Evolutionary conservation across 1,284 basidiomycete species (phyloP), one percentile per base, ranked within the genome.

Genomic region (Austropuccinia psidii): DNA sequence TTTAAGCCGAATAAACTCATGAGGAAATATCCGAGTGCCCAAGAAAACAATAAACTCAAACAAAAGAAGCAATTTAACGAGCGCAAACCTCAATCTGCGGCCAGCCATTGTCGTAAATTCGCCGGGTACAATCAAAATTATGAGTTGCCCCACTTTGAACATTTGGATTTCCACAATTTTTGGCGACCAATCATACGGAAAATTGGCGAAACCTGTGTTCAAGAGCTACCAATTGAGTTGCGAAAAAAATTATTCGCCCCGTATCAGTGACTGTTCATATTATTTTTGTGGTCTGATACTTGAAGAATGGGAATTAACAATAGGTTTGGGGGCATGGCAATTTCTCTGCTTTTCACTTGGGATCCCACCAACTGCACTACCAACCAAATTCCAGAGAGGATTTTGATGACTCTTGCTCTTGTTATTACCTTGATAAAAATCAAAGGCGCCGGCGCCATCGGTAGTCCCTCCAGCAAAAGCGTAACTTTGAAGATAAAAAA

Each of bases 281-380:
- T n/a, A 57, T 15, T 57, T 17, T 35, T 19, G 24, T 57, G 4
- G 9, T 9, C 9, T n/a, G 31, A 57, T 55, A n/a, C n/a, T 55
- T 49, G 54, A 65, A 27, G 52, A 52, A 50, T 47, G 76, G 84
- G 50, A 78, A 87, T 87, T 41, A 27, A 92, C 81, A 77, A 92
- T 88, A 4, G 89, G 88, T 80, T 91, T 91, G n/a, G 90, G 89
- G 77, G 82, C 81, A 70, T 92, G 90, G 80, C 90, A 91, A 17
- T 84, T 85, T 73, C 84, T 82, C 78, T 92, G 89, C 68, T 85
- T 84, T 67, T 83, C 80, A 27, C 83, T 83, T 0, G 89, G 87
- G 1, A 79, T 61, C 27, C 88, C 87, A 8, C 89, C 90, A 65
- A 91, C 80, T n/a, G 84, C 85, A 76, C 85, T 86, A 85, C 76